Percentiles rank a stretch among this genome's conserved stretches.
Conservation (phyloP, 768 basidiomycete species). For the Chalciporus piperatus region DNA sequence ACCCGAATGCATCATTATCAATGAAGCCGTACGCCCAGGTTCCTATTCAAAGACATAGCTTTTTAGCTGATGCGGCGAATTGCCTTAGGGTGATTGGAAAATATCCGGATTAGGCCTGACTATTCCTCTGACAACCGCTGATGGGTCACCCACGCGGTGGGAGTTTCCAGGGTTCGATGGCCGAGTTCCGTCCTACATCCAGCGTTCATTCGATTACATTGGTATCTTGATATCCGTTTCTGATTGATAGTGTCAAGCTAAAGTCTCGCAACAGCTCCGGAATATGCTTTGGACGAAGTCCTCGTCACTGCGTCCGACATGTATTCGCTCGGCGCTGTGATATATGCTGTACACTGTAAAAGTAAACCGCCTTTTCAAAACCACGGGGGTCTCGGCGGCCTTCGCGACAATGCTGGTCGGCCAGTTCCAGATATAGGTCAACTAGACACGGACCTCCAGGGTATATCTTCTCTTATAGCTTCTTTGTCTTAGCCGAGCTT, state of each 20-base stretch:
- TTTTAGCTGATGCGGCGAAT: neutral
- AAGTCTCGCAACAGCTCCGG: slow-evolving; percentile 63
- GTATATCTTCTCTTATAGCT: slow-evolving; percentile 34
- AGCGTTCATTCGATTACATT: slow-evolving; percentile 94
- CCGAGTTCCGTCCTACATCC: slow-evolving; percentile 73
- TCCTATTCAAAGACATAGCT: neutral
- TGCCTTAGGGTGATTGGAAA: slow-evolving; percentile 94
- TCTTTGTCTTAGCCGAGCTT: slow-evolving; percentile 2
- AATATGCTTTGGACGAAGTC: slow-evolving; percentile 89
- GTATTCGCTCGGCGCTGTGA: slow-evolving; percentile 87
- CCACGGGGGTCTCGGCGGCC: slow-evolving; percentile 66
- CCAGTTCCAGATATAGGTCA: slow-evolving; percentile 59
- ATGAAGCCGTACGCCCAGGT: slow-evolving; percentile 63
- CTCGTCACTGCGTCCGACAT: slow-evolving; percentile 88
- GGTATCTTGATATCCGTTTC: slow-evolving; percentile 42
- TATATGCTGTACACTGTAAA: slow-evolving; percentile 90
- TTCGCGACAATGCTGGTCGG: slow-evolving; percentile 69
- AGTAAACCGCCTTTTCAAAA: slow-evolving; percentile 85
- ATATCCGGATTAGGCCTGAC: slow-evolving; percentile 87
- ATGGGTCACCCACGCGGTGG: slow-evolving; percentile 79
- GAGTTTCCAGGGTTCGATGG: slow-evolving; percentile 89
- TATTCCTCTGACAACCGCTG: slow-evolving; percentile 65
- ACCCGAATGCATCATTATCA: slow-evolving; percentile 86
- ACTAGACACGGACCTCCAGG: slow-evolving; percentile 71
- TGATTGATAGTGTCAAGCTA: neutral